Percentiles rank a stretch among this genome's conserved stretches.
phyloP scores from a whole-genome alignment of 2,329 filamentous ascomycete species.

The Colletotrichum eremochloae region DNA sequence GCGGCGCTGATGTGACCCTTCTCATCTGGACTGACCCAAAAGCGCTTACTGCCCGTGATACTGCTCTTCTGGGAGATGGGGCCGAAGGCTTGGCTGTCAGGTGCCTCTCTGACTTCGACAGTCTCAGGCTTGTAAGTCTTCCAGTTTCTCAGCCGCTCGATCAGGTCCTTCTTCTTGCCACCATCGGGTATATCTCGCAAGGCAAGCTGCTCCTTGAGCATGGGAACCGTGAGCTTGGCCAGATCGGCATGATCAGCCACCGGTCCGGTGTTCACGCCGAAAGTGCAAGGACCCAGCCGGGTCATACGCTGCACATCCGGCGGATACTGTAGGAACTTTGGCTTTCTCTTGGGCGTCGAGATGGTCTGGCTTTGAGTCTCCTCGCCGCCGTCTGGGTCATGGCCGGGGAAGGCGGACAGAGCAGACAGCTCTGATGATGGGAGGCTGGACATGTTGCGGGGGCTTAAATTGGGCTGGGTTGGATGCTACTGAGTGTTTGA shows the following conservation, averaged over 20 bases:
- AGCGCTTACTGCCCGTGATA: slow-evolving; percentile 9
- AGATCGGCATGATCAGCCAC: slow-evolving; percentile 35
- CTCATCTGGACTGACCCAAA: slow-evolving; percentile 1
- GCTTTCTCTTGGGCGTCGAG: neutral
- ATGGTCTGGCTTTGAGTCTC: neutral
- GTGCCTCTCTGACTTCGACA: slow-evolving; percentile 11
- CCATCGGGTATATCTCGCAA: slow-evolving; percentile 22
- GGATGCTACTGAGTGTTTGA: neutral
- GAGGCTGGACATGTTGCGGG: neutral
- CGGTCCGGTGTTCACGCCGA: slow-evolving; percentile 33
- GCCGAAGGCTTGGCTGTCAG: slow-evolving; percentile 12
- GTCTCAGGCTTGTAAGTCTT: slow-evolving; percentile 17
- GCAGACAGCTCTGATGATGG: neutral
- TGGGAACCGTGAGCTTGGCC: slow-evolving; percentile 24
- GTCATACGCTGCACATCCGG: slow-evolving; percentile 23
- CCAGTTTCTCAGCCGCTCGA: slow-evolving; percentile 30
- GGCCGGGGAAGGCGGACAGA: neutral
- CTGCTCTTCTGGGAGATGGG: neutral
- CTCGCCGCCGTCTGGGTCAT: neutral
- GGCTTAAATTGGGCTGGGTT: neutral
- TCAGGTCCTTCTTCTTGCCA: slow-evolving; percentile 27
- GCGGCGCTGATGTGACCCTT: slow-evolving; percentile 8
- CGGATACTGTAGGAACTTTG: slow-evolving; percentile 29
- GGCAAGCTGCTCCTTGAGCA: slow-evolving; percentile 37
- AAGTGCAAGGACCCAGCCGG: slow-evolving; percentile 26